Conservation (phyloP, 2,329 filamentous ascomycete species). For the Hypoxylon sp. region DNA sequence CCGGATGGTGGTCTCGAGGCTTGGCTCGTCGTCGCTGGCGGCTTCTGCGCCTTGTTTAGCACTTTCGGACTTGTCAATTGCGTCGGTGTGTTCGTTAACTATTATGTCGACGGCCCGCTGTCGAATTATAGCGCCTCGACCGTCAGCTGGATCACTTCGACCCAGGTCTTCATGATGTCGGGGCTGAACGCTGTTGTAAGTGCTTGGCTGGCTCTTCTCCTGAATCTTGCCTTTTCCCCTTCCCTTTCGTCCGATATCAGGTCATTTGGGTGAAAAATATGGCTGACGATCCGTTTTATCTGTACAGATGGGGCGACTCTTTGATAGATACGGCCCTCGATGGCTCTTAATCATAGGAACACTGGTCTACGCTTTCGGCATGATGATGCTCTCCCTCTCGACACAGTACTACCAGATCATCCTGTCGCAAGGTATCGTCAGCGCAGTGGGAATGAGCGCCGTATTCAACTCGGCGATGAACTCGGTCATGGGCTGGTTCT, state of each 20-base stretch:
- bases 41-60: conserved; percentile 59
- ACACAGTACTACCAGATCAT: conserved; percentile 60
- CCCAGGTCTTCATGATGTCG: conserved; percentile 63
- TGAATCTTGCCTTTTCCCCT: background rate
- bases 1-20: conserved; percentile 72
- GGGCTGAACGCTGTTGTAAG: conserved; percentile 63
- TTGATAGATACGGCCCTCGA: conserved; percentile 72
- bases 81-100: conserved; percentile 70
- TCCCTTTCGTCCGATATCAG: background rate
- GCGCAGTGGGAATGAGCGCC: conserved; percentile 55
- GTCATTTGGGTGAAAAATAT: background rate
- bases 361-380: conserved; percentile 68
- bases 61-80: conserved; percentile 60
- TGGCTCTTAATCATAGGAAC: conserved; percentile 67
- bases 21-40: conserved; percentile 69
- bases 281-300: conserved; percentile 25
- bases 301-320: conserved; percentile 64
- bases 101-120: conserved; percentile 67
- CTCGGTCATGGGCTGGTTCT: conserved; percentile 64
- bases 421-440: conserved; percentile 57
- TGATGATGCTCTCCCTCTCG: conserved; percentile 72
- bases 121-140: conserved; percentile 63
- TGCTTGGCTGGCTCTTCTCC: conserved; percentile 13
- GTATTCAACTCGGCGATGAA: conserved; percentile 57
- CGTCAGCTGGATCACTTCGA: conserved; percentile 71